These are phyloP conservation scores for Russula lepida DNA, from an alignment of 768 basidiomycete genomes.

Conservation along the genomic window DNA sequence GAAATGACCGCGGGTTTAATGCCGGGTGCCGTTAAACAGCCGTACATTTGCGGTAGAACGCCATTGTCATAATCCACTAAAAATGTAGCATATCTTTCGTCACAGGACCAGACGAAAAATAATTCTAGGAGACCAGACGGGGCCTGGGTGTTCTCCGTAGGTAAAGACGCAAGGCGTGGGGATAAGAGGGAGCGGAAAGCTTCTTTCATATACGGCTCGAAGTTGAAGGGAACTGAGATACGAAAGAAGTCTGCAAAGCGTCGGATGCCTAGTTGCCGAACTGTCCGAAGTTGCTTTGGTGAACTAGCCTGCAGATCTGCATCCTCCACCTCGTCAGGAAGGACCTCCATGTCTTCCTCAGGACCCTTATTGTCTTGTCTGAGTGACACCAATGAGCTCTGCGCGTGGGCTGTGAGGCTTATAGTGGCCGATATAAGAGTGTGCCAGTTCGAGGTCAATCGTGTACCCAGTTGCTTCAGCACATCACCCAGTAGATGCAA, in stretches of 20 bases:
- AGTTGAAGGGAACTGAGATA: constrained; percentile 64
- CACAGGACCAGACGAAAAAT: constrained; percentile 67
- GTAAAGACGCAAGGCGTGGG: constrained; percentile 67
- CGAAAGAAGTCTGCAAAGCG: constrained; percentile 86
- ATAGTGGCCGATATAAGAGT: constrained; percentile 62
- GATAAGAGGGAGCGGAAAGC: constrained; percentile 69
- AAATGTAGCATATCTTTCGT: constrained; percentile 47
- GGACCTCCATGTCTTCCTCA: constrained; percentile 24
- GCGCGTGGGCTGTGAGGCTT: constrained; percentile 56
- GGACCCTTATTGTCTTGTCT: constrained; percentile 30
- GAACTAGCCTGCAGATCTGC: constrained; percentile 7
- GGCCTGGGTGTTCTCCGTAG: constrained; percentile 83
- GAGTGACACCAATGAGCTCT: constrained; percentile 39
- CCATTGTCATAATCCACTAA: constrained; percentile 62
- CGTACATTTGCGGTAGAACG: constrained; percentile 70
- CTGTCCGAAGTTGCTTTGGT: constrained; percentile 36
- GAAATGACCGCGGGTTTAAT: constrained; percentile 82
- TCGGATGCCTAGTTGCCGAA: constrained; percentile 80
- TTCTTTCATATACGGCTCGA: constrained; percentile 53
- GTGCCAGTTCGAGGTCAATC: constrained; percentile 64
- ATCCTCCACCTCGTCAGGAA: constrained; percentile 29
- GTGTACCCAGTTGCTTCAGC: constrained; percentile 70
- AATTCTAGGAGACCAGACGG: constrained; percentile 85
- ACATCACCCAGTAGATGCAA: constrained; percentile 80
- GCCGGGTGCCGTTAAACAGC: constrained; percentile 70